Evolutionary conservation across 2,329 filamentous ascomycete genomes (phyloP).

Genomic region (Fusarium multiceps): DNA sequence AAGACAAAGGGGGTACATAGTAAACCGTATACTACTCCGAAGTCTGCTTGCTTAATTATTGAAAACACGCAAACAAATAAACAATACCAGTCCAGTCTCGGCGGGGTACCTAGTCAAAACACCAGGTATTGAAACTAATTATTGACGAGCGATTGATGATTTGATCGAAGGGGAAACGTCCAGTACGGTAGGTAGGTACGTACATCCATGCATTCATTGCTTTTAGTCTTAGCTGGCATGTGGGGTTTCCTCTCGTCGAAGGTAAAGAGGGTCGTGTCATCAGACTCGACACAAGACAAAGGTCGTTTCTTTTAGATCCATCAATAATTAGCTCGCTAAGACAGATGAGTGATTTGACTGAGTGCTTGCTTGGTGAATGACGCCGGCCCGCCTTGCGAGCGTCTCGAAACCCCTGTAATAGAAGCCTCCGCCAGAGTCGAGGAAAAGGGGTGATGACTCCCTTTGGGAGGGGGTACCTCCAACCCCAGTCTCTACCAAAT

Average conservation of each 20-base stretch:
- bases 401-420: conserved; percentile 32
- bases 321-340: conserved; percentile 21
- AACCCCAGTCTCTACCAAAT: not conserved
- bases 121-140: not conserved
- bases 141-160: conserved; percentile 7
- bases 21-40: not conserved
- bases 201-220: not conserved
- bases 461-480: conserved; percentile 23
- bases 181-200: not conserved
- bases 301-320: conserved; percentile 28
- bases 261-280: conserved; percentile 27
- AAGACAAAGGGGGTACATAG: conserved; percentile 4
- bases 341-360: conserved; percentile 18
- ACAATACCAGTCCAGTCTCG: conserved; percentile 19
- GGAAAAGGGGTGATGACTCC: conserved; percentile 3
- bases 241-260: conserved; percentile 23
- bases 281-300: conserved; percentile 26
- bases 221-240: conserved; percentile 34
- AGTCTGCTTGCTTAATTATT: not conserved
- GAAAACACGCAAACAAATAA: conserved; percentile 3
- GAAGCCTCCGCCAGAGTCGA: conserved; percentile 12
- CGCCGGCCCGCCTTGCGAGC: conserved; percentile 36
- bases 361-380: conserved; percentile 39
- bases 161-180: conserved; percentile 13
- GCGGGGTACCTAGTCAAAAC: conserved; percentile 17